These are phyloP conservation scores for Wallacemonas collosoma DNA, from an alignment of 208 protist genomes.

Conservation along the genomic window DNA sequence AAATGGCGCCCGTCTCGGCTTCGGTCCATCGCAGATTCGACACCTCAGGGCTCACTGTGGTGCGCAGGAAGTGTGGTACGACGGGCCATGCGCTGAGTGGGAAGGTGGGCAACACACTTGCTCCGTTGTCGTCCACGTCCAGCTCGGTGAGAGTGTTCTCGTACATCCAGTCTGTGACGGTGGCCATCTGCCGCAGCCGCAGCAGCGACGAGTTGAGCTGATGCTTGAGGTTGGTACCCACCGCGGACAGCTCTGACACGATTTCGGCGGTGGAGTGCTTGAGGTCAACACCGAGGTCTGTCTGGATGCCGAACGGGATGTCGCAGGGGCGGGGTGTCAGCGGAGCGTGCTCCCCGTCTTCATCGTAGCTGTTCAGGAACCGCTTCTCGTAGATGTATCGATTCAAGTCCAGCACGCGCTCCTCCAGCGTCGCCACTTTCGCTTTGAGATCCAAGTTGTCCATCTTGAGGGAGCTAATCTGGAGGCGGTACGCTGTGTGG, in stretches of 20 bases:
- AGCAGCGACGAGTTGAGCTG: conserved; percentile 74
- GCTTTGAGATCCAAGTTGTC: conserved; percentile 51
- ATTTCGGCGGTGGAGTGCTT: conserved; percentile 62
- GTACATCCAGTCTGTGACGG: conserved; percentile 54
- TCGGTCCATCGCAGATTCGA: conserved; percentile 68
- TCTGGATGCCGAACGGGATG: conserved; percentile 70
- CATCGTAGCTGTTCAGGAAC: conserved; percentile 31
- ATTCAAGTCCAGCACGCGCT: conserved; percentile 51
- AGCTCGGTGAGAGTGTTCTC: conserved; percentile 49
- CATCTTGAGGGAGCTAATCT: conserved; percentile 52
- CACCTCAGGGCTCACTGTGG: conserved; percentile 46
- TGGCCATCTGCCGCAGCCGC: conserved; percentile 52
- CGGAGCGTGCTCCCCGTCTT: conserved; percentile 18
- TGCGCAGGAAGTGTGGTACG: conserved; percentile 81
- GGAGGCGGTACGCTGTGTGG: conserved; percentile 61
- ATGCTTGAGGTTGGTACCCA: conserved; percentile 79
- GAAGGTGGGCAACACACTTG: conserved; percentile 55
- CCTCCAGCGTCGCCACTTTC: conserved; percentile 42
- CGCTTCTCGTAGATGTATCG: conserved; percentile 76
- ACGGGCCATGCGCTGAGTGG: conserved; percentile 39
- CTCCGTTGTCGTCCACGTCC: conserved; percentile 31
- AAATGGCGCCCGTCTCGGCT: conserved; percentile 35
- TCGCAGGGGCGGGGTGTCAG: conserved; percentile 72
- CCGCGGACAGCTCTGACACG: conserved; percentile 56
- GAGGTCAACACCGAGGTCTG: conserved; percentile 75